A percentile compares a stretch with the other conserved stretches of the same genome.
Evolutionary conservation across 1,284 basidiomycete species (phyloP).

Genomic region (Cerrena zonata): DNA sequence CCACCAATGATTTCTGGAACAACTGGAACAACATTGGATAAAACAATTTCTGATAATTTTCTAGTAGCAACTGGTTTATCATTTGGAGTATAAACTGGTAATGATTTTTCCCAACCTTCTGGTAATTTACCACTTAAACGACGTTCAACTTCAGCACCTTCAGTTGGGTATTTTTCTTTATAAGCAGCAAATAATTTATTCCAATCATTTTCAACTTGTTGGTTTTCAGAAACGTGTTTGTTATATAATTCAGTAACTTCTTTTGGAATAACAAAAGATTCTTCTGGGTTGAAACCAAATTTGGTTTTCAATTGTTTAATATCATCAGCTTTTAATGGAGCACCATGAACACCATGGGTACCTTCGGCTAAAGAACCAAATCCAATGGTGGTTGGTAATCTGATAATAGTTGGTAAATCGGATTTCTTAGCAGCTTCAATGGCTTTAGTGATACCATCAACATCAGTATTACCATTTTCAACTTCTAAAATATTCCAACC

Average conservation of each 20-base stretch:
- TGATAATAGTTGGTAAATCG: constrained; percentile 82
- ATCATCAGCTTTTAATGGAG: constrained; percentile 90
- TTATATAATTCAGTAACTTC: constrained; percentile 70
- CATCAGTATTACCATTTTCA: constrained; percentile 80
- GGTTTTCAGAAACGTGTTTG: constrained; percentile 66
- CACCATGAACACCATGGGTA: constrained; percentile 88
- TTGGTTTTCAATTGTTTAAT: constrained; percentile 79
- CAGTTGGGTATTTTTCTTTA: constrained; percentile 72
- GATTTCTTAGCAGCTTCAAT: constrained; percentile 74
- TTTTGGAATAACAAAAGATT: constrained; percentile 76
- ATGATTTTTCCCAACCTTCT: constrained; percentile 79
- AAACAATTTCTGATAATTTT: constrained; percentile 87
- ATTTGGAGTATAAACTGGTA: constrained; percentile 77
- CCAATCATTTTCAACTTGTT: constrained; percentile 74
- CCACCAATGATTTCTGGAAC: constrained; percentile 86
- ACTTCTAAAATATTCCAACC: constrained; percentile 91
- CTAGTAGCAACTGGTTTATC: constrained; percentile 86
- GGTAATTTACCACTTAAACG: constrained; percentile 82
- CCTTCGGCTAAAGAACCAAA: constrained; percentile 90
- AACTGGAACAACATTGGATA: constrained; percentile 68
- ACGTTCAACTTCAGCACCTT: constrained; percentile 81
- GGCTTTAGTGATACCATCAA: constrained; percentile 74
- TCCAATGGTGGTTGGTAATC: constrained; percentile 86
- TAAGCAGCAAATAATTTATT: constrained; percentile 68
- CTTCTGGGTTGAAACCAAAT: constrained; percentile 77